These are phyloP conservation scores for Agrocybe chaxingu DNA, from an alignment of 768 basidiomycete species.

Conservation along the genomic window DNA sequence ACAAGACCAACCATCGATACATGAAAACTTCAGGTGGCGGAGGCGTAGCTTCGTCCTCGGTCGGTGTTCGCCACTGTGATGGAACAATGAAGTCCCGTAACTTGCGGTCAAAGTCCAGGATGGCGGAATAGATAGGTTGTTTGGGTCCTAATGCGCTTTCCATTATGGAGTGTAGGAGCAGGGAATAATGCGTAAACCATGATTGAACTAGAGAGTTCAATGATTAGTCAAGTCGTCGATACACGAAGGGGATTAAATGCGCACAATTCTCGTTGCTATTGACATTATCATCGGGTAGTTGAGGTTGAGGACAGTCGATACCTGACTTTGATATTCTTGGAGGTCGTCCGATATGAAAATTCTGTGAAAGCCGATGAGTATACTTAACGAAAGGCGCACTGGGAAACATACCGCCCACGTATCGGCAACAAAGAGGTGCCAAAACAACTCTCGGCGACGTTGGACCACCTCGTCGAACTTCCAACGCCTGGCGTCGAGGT, in stretches of 20 bases:
- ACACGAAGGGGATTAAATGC: background rate
- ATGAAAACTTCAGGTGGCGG: constrained; percentile 26
- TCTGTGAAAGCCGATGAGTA: constrained; percentile 31
- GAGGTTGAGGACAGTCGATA: constrained; percentile 56
- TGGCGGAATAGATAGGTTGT: constrained; percentile 44
- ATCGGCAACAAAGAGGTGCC: constrained; percentile 65
- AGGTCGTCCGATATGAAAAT: constrained; percentile 60
- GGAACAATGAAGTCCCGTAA: constrained; percentile 62
- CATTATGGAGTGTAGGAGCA: constrained; percentile 49
- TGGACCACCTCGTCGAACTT: constrained; percentile 40
- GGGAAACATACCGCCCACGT: constrained; percentile 49
- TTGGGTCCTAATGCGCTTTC: constrained; percentile 50
- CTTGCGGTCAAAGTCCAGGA: constrained; percentile 57
- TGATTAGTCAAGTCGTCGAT: background rate
- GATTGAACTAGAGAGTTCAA: constrained; percentile 37
- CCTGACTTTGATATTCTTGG: constrained; percentile 49
- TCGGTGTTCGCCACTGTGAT: constrained; percentile 36
- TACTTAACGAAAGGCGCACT: background rate
- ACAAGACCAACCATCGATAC: constrained; percentile 41
- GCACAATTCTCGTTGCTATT: constrained; percentile 8
- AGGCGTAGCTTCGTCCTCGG: constrained; percentile 17
- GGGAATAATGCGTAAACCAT: constrained; percentile 56
- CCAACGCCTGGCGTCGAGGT: constrained; percentile 61
- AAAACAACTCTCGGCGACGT: constrained; percentile 57
- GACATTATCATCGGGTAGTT: constrained; percentile 15